Percentiles rank a stretch among this genome's conserved stretches.
phyloP scores from a whole-genome alignment of 331 rosid species.

The Dryas integrifolia region DNA sequence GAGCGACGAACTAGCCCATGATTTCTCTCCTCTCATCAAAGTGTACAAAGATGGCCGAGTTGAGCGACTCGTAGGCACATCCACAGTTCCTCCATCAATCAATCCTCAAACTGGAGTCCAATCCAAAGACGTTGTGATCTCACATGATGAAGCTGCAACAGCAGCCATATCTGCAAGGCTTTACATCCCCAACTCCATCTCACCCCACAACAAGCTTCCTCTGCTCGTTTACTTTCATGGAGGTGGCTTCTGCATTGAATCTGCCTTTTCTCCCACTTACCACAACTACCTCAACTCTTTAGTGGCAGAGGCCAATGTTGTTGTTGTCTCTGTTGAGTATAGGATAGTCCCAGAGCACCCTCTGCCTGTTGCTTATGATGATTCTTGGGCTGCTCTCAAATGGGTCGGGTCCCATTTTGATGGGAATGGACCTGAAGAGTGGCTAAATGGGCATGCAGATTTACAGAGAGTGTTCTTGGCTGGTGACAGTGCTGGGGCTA shows the following conservation, averaged over 20 bases:
- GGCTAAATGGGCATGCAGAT: constrained; percentile 18
- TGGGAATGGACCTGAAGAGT: neutral
- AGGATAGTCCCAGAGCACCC: constrained; percentile 34
- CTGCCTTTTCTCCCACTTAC: constrained; percentile 22
- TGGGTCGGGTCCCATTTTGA: constrained; percentile 23
- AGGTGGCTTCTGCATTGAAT: constrained; percentile 27
- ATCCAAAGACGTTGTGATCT: constrained; percentile 29
- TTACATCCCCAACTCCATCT: constrained; percentile 14
- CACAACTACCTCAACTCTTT: constrained; percentile 18
- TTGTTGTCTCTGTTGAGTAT: constrained; percentile 29
- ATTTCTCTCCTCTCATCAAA: neutral
- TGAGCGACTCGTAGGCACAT: constrained; percentile 18
- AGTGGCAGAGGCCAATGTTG: constrained; percentile 2
- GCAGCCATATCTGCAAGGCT: constrained; percentile 24
- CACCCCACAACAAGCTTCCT: constrained; percentile 13
- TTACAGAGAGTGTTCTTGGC: constrained; percentile 14
- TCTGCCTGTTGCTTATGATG: constrained; percentile 31
- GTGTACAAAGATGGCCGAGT: constrained; percentile 20
- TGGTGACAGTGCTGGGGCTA: constrained; percentile 38
- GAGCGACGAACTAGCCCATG: constrained; percentile 2
- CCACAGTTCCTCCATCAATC: neutral
- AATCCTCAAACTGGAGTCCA: constrained; percentile 22
- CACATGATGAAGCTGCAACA: neutral
- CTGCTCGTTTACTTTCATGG: constrained; percentile 37
- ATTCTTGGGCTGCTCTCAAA: constrained; percentile 24